Evolutionary conservation across 352 stramenopile genomes (phyloP), one percentile per base, ranked within the genome.

Genomic region (Peronospora farinosa): DNA sequence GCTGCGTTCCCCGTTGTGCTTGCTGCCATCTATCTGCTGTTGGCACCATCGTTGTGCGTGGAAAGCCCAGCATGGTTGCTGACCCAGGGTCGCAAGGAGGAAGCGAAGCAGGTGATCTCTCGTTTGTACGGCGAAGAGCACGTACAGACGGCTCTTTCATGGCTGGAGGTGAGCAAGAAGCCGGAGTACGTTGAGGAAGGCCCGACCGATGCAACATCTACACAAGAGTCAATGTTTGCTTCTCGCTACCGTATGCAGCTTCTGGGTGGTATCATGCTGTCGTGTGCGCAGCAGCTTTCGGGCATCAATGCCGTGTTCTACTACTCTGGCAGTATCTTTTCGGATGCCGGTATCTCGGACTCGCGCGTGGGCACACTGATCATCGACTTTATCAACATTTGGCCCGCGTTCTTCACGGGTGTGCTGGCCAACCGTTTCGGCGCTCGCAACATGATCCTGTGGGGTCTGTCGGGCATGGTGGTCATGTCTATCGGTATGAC

Each of bases 401-500:
- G 42, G 50, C 55, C 55, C 0, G 55, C 55, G 2, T 63, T 63
- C 15, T 63, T 63, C 43, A 58, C 55, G 32, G 55, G 55, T 13
- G 44, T 64, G 25, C 16, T 64, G 30, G 56, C 56, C 17, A 67
- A 52, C 42, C 63, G 54, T 27, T 85, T 76, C 28, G 66, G 65
- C 13, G 76, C 75, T 51, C 73, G 73, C 36, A 72, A 38, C 25
- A 76, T 88, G 65, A 62, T 86, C 5, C 47, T 86, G 13, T 40
- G 33, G 15, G 30, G 54, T 45, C 10, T 60, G 33, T 40, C 33
- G 5, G 47, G 31, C 21, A 68, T 68, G 58, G 12, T 61, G 13
- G 27, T 68, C 16, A 54, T 41, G 17, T 43, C 51, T 28, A 23
- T 64, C 13, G 58, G 58, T 11, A 63, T 68, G 39, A 67, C 60